Base-by-base conservation (phyloP, 768 basidiomycete genomes). In the Glaciozyma antarctica region DNA sequence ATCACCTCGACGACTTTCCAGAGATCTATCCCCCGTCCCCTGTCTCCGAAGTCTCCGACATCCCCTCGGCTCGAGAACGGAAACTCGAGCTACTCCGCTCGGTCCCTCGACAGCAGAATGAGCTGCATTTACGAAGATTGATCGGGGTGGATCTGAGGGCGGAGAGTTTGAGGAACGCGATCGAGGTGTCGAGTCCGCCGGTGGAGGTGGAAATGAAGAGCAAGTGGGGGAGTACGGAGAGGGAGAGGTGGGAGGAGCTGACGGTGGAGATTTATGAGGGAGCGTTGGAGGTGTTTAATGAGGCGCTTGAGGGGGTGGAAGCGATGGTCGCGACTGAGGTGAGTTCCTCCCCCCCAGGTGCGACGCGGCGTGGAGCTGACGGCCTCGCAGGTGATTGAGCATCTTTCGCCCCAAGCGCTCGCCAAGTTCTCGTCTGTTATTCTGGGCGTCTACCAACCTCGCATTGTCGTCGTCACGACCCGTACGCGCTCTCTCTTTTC, bases 401-500 rank as follows among this genome's bases (percentile, higher is more conserved):
- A 93, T 71, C 78, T 93, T 55, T 79, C 81, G 1, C 80, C 82
- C 0, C 76, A 81, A 7, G 75, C 86, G 38, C 78, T 91, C 19
- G 77, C 80, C 0, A 79, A 80, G 24, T 87, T 90, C 69, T 82
- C 85, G 10, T 86, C 87, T 5, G 75, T 85, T 58, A 77, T 93
- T 19, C 81, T 94, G 17, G 89, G 90, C 0, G 52, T 61, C 30
- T 94, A 94, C 71, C 84, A 83, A 61, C 90, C 91, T 1, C 79
- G 80, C 32, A 73, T 86, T 51, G 79, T 90, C 52, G 80, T 94
- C 26, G 73, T 92, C 72, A 93, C 90, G 0, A 94, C 90, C 0
- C 90, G 38, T 41, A 12, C 38, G 38, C 7, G 7, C 38, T 2
- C 38, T 41, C 38, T 41, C 38, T 13, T 15, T 15, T 41, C 38